Evolutionary conservation across 1,139 yeast genomes (phyloP).

Genomic region (Nadsonia starkeyi-henricii): DNA sequence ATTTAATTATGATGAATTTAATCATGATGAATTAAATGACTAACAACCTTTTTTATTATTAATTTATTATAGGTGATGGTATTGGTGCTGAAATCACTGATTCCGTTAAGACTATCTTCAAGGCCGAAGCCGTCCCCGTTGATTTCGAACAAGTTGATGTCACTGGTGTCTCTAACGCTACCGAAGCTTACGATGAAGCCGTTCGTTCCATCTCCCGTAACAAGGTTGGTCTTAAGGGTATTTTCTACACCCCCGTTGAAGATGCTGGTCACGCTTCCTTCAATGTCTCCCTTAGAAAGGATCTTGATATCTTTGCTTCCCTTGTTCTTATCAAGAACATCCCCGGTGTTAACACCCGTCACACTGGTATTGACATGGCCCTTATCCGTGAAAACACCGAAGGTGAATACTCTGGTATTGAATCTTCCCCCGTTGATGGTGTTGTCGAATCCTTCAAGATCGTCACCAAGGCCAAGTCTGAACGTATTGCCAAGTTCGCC

Average conservation of each 20-base stretch:
- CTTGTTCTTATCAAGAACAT: slow-evolving; percentile 85
- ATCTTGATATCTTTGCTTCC: slow-evolving; percentile 89
- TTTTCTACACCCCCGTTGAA: slow-evolving; percentile 78
- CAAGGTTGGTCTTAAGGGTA: slow-evolving; percentile 94
- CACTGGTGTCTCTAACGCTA: slow-evolving; percentile 50
- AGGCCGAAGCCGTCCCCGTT: slow-evolving; percentile 74
- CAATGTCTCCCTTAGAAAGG: slow-evolving; percentile 94
- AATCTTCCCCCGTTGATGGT: slow-evolving; percentile 95
- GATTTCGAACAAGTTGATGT: slow-evolving; percentile 91
- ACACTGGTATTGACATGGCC: slow-evolving; percentile 80
- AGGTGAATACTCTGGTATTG: slow-evolving; percentile 97
- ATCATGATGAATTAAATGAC: no score
- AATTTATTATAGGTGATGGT: slow-evolving; percentile 50
- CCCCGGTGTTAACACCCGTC: slow-evolving; percentile 86
- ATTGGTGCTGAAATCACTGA: slow-evolving; percentile 93
- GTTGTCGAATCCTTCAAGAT: slow-evolving; percentile 94
- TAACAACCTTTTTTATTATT: no score
- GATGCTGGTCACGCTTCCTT: slow-evolving; percentile 65
- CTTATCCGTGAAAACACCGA: slow-evolving; percentile 95
- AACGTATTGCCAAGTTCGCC: slow-evolving; percentile 94
- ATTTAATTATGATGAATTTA: no score
- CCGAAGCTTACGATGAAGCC: slow-evolving; percentile 69
- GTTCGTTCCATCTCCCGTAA: slow-evolving; percentile 87
- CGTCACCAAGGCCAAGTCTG: slow-evolving; percentile 88
- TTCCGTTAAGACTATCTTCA: slow-evolving; percentile 82